These are phyloP conservation scores for Ampelomyces quisqualis DNA, from an alignment of 2,329 filamentous ascomycete species.

Conservation along the genomic window DNA sequence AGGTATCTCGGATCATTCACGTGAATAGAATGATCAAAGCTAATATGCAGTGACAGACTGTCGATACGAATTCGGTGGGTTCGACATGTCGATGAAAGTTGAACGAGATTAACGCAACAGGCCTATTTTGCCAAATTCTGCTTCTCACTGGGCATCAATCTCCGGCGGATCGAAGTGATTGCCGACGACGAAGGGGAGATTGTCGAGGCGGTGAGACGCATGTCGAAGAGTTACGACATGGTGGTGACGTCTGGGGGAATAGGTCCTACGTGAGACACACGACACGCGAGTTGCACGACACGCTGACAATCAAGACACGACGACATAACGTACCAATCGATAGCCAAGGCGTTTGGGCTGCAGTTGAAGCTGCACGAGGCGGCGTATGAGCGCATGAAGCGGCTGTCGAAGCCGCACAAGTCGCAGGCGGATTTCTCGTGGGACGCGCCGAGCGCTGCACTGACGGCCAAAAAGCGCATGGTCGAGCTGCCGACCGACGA, in stretches of 20 bases:
- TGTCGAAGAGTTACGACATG: conserved; percentile 89
- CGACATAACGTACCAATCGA: conserved; percentile 94
- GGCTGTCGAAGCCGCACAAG: conserved; percentile 70
- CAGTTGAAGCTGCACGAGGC: conserved; percentile 74
- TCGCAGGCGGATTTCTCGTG: conserved; percentile 77
- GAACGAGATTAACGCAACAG: conserved; percentile 11
- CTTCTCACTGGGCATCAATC: conserved; percentile 63
- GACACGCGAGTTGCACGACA: conserved; percentile 7
- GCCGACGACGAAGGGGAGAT: conserved; percentile 91
- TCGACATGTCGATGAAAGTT: too few species aligned
- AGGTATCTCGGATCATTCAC: conserved; percentile 59
- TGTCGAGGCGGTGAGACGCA: conserved; percentile 78
- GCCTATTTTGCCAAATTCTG: conserved; percentile 66
- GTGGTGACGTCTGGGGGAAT: conserved; percentile 95
- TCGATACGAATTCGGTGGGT: conserved; percentile 62
- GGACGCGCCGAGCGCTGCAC: conserved; percentile 75
- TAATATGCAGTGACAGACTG: conserved; percentile 50
- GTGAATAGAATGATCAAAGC: neutral
- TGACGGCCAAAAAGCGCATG: conserved; percentile 86
- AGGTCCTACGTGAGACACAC: conserved; percentile 76
- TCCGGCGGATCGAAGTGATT: conserved; percentile 90
- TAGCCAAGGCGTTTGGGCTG: conserved; percentile 83
- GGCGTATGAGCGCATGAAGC: conserved; percentile 80
- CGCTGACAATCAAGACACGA: conserved; percentile 67
- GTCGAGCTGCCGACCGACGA: conserved; percentile 79